These are phyloP conservation scores for Trichoderma virens DNA, from an alignment of 495 filamentous ascomycete genomes.

Conservation along the genomic window DNA sequence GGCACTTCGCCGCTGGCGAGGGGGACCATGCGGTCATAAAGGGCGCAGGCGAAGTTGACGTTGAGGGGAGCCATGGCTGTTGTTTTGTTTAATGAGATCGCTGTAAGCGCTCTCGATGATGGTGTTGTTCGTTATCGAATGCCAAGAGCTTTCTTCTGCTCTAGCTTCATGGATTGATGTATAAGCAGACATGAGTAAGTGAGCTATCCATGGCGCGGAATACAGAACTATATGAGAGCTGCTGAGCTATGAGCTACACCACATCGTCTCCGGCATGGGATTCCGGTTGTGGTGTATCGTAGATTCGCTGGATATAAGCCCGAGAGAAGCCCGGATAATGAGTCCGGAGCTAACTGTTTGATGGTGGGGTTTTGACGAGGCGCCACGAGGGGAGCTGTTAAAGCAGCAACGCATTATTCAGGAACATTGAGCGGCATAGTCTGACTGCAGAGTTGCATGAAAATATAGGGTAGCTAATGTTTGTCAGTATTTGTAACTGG, in stretches of 20 bases:
- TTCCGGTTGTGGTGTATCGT: not conserved
- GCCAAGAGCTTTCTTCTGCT: no score
- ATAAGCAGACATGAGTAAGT: not conserved
- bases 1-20: slow-evolving; percentile 20
- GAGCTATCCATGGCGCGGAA: not conserved
- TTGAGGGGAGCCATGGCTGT: slow-evolving; percentile 9
- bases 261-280: not conserved
- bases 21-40: slow-evolving; percentile 25
- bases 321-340: not conserved
- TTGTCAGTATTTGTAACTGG: no score
- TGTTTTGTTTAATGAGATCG: not conserved
- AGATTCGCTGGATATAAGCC: no score
- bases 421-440: not conserved
- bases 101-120: not conserved
- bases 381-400: not conserved
- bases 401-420: not conserved
- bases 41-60: slow-evolving; percentile 21
- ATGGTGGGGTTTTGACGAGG: no score
- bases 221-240: not conserved
- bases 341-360: not conserved
- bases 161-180: not conserved
- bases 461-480: not conserved
- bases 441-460: not conserved
- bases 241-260: not conserved
- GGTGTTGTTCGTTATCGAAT: not conserved